A percentile compares a stretch with the other conserved stretches of the same genome.
These are phyloP conservation scores for Clarireedia monteithiana DNA, from an alignment of 2,329 filamentous ascomycete genomes.

Conservation along the genomic window DNA sequence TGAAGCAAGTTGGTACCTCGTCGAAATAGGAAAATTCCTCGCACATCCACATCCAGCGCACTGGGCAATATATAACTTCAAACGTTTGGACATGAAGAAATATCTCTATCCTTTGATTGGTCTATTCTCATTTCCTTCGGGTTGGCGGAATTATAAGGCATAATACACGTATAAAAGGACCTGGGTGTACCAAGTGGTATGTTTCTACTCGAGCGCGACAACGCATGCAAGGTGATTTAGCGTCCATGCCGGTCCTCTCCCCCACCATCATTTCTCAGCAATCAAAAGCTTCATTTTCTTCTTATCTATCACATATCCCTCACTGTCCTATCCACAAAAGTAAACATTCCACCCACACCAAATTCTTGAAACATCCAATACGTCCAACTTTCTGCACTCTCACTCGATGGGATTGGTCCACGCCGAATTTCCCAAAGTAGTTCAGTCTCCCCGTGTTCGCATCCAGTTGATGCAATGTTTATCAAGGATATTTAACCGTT, in stretches of 20 bases:
- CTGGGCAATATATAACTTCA: background rate
- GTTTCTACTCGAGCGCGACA: background rate
- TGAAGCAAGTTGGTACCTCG: background rate
- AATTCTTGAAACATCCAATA: background rate
- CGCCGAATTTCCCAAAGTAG: background rate
- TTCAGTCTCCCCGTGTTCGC: background rate
- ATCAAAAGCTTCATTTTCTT: background rate
- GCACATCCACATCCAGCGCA: background rate
- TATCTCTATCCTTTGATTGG: background rate
- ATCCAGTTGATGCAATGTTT: background rate
- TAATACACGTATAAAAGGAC: slow-evolving; percentile 4
- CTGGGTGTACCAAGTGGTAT: background rate
- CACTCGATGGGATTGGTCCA: background rate
- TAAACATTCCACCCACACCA: background rate
- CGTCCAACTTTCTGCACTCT: background rate
- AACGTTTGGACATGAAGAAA: background rate
- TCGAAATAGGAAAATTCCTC: background rate
- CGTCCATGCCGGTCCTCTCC: background rate
- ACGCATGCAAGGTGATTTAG: slow-evolving; percentile 2
- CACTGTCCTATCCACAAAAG: background rate
- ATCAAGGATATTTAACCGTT: background rate
- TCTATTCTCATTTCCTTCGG: background rate
- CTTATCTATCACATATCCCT: background rate
- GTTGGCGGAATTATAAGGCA: background rate
- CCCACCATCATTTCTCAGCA: background rate